Evolutionary conservation across 257 asterid genomes (phyloP), one percentile per base, ranked within the genome.

Genomic region (Datura wrightii): DNA sequence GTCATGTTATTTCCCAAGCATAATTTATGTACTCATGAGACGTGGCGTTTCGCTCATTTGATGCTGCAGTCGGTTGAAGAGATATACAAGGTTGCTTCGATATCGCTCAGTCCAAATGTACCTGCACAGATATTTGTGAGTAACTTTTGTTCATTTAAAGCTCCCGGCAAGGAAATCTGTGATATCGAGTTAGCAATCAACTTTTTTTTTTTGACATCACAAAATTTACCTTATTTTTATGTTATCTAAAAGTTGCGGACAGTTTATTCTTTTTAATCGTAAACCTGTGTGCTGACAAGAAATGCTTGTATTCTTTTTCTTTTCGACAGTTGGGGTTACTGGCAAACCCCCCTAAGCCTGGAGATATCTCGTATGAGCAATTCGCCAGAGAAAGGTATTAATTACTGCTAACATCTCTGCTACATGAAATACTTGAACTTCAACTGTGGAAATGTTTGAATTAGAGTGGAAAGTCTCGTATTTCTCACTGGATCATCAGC

Each of bases 41-140:
- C 3, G 1, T 76, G 24, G 3, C 42, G 70, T 58, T 54, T 37
- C 42, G 34, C 4, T 62, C 5, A 56, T 83, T 41, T 80, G 19
- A 34, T 82, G 13, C 85, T 89, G 86, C 94, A 97, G 99, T 80
- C 97, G 16, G 97, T 95, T 10, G 99, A 97, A 87, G 99, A 97
- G 94, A 97, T 97, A 82, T 97, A 95, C 94, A 97, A 97, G 91
- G 98, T 97, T 88, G 86, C 99, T 58, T 97, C 99, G 53, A 97
- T 97, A 85, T 79, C 99, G 41, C 95, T 97, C 83, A 93, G 99
- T 88, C 99, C 99, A 79, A 97, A 94, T 83, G 99, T 97, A 54
- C 97, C 99, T 69, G 99, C 93, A 59, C 99, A 97, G 90, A 93
- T 97, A 86, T 94, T 97, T 53, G 99, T 97, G 92, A 91, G 99